Evolutionary conservation across 208 protist species (phyloP), one percentile per base, ranked within the genome.

Genomic region (Leishmania tarentolae): DNA sequence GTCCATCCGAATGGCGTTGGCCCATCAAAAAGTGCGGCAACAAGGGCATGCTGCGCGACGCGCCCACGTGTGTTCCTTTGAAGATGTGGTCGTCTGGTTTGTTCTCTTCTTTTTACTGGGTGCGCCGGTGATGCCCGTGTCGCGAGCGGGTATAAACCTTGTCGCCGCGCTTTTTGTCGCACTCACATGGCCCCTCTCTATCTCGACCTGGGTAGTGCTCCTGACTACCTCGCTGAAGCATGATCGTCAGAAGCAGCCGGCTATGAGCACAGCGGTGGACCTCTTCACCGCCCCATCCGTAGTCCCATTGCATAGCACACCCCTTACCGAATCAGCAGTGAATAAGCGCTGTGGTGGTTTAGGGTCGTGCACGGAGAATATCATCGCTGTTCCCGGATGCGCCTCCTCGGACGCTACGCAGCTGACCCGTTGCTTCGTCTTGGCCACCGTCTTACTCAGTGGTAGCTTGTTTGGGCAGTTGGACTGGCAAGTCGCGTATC

Each of bases 401-500:
- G 21, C 47, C 3, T 69, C 75, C 19, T 9, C 4, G 40, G 57
- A 78, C 19, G 44, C 56, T 65, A 40, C 42, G 42, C 75, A 69
- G 52, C 44, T 71, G n/a, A 52, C 42, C 24, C 79, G 83, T 21
- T 86, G 84, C 70, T 83, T 86, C 50, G 66, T 87, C 44, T 76
- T 93, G 31, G 71, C 86, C 0, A 70, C 53, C 1, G 79, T 86
- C 13, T 80, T 95, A 57, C 65, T 93, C 5, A 28, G 84, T 21
- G 88, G 91, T 19, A 80, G 86, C 15, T 83, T 92, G 3, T 82
- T 86, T 59, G 87, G 87, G 59, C 87, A 93, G 57, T 65, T 92
- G 47, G 91, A 93, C 50, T 92, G 88, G 89, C 81, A 86, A 13
- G 59, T 83, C 37, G 78, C 79, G 56, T 92, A 86, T 75, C 89